These are phyloP conservation scores for Nematocida sp. DNA, from an alignment of 371 early-diverging fungal species.

Conservation along the genomic window DNA sequence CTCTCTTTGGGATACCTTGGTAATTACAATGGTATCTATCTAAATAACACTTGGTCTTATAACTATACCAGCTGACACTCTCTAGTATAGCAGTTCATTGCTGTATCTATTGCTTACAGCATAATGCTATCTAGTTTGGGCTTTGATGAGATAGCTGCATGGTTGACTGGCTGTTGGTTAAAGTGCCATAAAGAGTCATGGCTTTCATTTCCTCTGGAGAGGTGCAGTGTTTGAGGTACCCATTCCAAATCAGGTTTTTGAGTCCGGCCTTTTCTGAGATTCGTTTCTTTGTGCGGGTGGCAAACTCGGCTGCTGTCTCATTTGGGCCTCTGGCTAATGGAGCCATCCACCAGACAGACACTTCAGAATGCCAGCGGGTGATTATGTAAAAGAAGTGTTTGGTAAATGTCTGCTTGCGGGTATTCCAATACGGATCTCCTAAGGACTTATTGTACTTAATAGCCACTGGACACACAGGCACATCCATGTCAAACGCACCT, in stretches of 20 bases:
- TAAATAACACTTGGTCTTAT: no score
- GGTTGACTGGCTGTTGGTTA: no score
- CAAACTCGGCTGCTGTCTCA: conserved; percentile 66
- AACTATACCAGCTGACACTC: no score
- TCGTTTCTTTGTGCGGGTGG: conserved; percentile 66
- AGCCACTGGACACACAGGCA: conserved; percentile 68
- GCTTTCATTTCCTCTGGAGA: conserved; percentile 63
- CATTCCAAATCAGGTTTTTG: conserved; percentile 69
- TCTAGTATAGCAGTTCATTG: no score
- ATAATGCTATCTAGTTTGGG: no score
- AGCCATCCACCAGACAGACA: conserved; percentile 63
- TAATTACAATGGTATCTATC: no score
- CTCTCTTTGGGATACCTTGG: no score
- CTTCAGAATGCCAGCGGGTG: conserved; percentile 67
- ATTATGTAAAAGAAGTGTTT: conserved; percentile 69
- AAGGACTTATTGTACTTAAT: conserved; percentile 66
- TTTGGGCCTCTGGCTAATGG: conserved; percentile 43
- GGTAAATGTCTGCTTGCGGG: conserved; percentile 67
- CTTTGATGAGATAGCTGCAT: no score
- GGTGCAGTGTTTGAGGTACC: conserved; percentile 67
- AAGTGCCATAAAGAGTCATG: conserved; percentile 8
- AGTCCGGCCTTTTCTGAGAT: conserved; percentile 67
- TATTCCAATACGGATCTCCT: conserved; percentile 71
- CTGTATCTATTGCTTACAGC: no score
- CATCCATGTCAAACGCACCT: conserved; percentile 74